These are phyloP conservation scores for Phtheirospermum japonicum DNA, from an alignment of 257 asterid genomes.

Conservation along the genomic window DNA sequence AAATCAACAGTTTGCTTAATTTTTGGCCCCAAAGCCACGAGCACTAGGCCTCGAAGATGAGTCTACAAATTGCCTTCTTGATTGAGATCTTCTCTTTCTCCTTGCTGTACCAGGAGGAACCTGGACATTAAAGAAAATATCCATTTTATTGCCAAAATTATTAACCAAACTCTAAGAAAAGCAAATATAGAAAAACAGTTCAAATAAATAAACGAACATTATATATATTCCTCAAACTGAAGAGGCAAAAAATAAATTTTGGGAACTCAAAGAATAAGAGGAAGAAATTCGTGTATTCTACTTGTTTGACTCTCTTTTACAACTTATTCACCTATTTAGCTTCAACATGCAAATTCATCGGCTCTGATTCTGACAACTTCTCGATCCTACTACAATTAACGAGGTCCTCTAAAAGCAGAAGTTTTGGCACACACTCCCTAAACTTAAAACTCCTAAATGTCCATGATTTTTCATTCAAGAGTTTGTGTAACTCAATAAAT, in stretches of 20 bases:
- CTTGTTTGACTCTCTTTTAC: background rate
- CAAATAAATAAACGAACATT: background rate
- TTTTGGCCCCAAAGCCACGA: constrained; percentile 82
- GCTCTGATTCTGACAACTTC: background rate
- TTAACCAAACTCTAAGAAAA: background rate
- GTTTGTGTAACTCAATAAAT: background rate
- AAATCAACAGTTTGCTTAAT: constrained; percentile 28
- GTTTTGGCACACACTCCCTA: too few relatives aligned
- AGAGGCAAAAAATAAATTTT: background rate
- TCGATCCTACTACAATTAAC: background rate
- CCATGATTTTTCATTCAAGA: background rate
- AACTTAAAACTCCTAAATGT: background rate
- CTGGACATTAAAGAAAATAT: constrained; percentile 35
- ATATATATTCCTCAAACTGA: background rate
- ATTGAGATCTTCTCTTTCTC: constrained; percentile 71
- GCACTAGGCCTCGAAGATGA: constrained; percentile 61
- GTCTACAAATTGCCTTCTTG: constrained; percentile 73
- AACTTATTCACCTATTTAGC: background rate
- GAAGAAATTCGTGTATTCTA: background rate
- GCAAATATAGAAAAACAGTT: background rate
- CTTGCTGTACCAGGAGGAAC: constrained; percentile 95
- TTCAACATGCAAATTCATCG: background rate
- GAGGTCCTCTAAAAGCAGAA: too few relatives aligned
- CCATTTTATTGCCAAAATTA: background rate
- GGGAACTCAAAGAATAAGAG: background rate